Base-by-base conservation (phyloP, 768 basidiomycete species). In the Brasilioporus rufonigricans region DNA sequence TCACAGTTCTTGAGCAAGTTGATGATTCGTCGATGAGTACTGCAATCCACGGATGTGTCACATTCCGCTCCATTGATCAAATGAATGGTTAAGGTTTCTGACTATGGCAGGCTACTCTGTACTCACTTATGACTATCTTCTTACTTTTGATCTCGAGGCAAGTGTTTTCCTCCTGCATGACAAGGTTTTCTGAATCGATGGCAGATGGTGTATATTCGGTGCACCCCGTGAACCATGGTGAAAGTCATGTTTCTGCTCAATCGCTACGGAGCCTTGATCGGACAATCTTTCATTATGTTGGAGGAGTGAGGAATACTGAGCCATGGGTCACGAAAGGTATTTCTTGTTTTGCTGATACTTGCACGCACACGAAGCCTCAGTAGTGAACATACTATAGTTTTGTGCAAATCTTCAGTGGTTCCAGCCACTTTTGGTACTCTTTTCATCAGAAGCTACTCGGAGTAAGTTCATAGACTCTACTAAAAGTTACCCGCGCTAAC, bases 111-210 rank as follows among this genome's bases (percentile, higher is more conserved):
- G 56, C 14, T 14, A 55, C 14, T 33, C 60, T 4, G 7, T 65
- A 8, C 57, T 58, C 11, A 27, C 36, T 46, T 57, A 58, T 31
- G 57, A 65, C 32, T 52, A 65, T 50, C 7, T 65, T n/a, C n/a
- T n/a, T n/a, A n/a, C n/a, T n/a, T n/a, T n/a, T n/a, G n/a, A n/a
- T n/a, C n/a, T n/a, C n/a, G 63, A 65, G 43, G 63, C 65, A 16
- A n/a, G 47, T 41, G 13, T 23, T 31, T 24, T 21, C 18, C n/a
- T 29, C 7, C 29, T 24, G 18, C 19, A 18, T 3, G 21, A 23
- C 19, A 4, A 4, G 16, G 14, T 19, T 38, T 27, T 36, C 31
- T 18, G 21, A 57, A 2, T 13, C 31, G 3, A 32, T 5, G 9
- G 16, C 46, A 61, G 55, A 29, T 61, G 29, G 50, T 41, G 19